phyloP scores from a whole-genome alignment of 768 basidiomycete species.

The Filobasidium floriforme region DNA sequence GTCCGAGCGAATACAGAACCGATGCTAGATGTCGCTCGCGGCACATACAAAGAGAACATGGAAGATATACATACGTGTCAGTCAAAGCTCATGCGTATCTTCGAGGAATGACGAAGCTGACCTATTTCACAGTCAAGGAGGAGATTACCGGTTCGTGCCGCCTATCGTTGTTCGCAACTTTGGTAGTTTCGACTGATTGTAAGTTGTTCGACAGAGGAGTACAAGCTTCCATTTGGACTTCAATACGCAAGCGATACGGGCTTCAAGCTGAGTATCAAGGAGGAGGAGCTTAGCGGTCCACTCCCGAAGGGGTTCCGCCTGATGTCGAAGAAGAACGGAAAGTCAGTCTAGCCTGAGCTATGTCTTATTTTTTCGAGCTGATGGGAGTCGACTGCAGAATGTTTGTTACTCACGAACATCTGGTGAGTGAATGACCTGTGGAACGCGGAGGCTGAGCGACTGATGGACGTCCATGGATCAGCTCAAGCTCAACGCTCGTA shows the following conservation, averaged over 20 bases:
- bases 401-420: constrained; percentile 69
- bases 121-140: constrained; percentile 7
- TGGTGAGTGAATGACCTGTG: constrained; percentile 52
- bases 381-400: constrained; percentile 47
- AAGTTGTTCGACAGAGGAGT: constrained; percentile 9
- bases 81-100: constrained; percentile 6
- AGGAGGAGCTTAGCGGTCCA: constrained; percentile 25
- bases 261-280: constrained; percentile 25
- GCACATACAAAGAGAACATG: constrained; percentile 88
- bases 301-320: constrained; percentile 28
- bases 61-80: constrained; percentile 57
- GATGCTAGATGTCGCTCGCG: constrained; percentile 86
- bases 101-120: too few relatives aligned
- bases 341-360: constrained; percentile 21
- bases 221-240: constrained; percentile 26
- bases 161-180: not conserved
- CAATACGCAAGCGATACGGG: constrained; percentile 20
- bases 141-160: constrained; percentile 10
- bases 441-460: not conserved
- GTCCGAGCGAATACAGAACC: constrained; percentile 77
- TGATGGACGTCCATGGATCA: constrained; percentile 35
- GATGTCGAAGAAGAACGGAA: constrained; percentile 31
- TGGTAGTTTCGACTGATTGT: not conserved
- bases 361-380: not conserved
- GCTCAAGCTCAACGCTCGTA: constrained; percentile 81